Evolutionary conservation across 1,284 basidiomycete genomes (phyloP), one percentile per base, ranked within the genome.

Genomic region (Porphyrellus sp.): DNA sequence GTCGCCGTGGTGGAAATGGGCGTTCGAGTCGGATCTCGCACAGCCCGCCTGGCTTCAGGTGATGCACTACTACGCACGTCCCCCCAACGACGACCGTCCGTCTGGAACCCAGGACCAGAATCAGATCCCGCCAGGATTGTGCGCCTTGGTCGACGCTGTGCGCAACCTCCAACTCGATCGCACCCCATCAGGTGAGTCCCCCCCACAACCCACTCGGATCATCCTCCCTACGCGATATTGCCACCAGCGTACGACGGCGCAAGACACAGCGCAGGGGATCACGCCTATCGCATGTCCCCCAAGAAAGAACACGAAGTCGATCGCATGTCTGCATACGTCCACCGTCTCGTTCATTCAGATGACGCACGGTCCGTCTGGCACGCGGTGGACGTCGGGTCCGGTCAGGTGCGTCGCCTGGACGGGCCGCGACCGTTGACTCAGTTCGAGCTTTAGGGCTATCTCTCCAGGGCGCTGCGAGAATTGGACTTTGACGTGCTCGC

Each of bases 221-320:
- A 12, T 11, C n/a, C 16, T 20, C 45, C 40, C 24, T 18, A 35
- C 42, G 40, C 28, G 9, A 34, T 20, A n/a, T n/a, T n/a, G n/a
- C n/a, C n/a, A 15, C 25, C 30, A 64, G 65, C 34, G 3, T 54
- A 56, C 46, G 46, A 56, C 41, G 51, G 44, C n/a, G 31, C 11
- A 42, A 52, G 42, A 18, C 35, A 18, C 40, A 21, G n/a, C 28
- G 37, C 46, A n/a, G 39, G 50, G 25, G 39, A 44, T 30, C 54
- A 57, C 13, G 37, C 52, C n/a, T 68, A 69, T 40, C 76, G 79
- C 33, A 77, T 79, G 71, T 80, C 80, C 5, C 77, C 79, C 21
- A 82, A 82, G 60, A 82, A 82, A 58, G 63, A 67, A 8, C 80
- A 82, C 47, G 80, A 82, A 62, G 77, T 82, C 28, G 52, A 64